Evolutionary conservation across 75 land plant genomes (phyloP).

Genomic region (Larix kaempferi): DNA sequence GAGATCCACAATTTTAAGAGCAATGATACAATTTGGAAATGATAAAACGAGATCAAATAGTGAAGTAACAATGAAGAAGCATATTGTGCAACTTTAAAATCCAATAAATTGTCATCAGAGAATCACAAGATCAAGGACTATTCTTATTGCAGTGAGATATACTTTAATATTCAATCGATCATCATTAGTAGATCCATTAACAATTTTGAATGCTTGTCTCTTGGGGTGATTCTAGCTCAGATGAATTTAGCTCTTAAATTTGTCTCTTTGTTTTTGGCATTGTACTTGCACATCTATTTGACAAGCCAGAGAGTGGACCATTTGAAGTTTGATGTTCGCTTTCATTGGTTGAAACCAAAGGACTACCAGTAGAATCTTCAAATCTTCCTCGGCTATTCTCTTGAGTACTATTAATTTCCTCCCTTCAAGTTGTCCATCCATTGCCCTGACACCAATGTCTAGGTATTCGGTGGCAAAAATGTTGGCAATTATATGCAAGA

Average conservation of each 20-base stretch:
- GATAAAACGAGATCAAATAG: no score
- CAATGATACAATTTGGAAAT: no score
- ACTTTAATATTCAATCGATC: background rate
- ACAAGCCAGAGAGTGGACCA: background rate
- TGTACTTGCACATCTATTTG: slow-evolving; percentile 8
- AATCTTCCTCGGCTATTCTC: background rate
- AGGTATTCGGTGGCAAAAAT: no score
- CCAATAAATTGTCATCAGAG: background rate
- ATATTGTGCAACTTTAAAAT: background rate
- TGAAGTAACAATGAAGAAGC: no score
- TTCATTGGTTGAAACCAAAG: background rate
- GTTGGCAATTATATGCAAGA: no score
- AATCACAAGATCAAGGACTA: background rate
- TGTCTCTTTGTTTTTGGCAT: background rate
- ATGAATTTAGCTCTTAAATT: background rate
- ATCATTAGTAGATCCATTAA: background rate
- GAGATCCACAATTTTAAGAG: no score
- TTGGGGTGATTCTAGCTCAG: slow-evolving; percentile 1
- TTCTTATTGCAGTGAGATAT: background rate
- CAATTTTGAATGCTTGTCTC: background rate
- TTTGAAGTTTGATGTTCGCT: background rate
- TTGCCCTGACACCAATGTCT: no score
- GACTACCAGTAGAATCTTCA: slow-evolving; percentile 2
- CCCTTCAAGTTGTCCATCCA: no score
- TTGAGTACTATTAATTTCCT: background rate